A percentile compares a stretch with the other conserved stretches of the same genome.
Conservation (phyloP, 2,329 filamentous ascomycete genomes). For the Colletotrichum phormii region DNA sequence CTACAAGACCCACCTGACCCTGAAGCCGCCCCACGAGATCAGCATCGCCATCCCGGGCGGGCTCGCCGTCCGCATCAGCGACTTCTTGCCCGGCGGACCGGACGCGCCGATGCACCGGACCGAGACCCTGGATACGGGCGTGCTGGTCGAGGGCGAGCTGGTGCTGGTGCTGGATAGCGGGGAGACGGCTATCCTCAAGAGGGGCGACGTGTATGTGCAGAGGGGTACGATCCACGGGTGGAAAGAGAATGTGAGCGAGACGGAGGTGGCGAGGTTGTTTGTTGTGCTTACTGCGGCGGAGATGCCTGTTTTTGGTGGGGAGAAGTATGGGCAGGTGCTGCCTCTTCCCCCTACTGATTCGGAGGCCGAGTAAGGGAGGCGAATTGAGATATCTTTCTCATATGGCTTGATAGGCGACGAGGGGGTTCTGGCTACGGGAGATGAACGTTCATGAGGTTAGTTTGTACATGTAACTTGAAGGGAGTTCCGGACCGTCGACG, state of each 20-base stretch:
- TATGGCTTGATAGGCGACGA: background rate
- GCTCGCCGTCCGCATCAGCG: slow-evolving; percentile 58
- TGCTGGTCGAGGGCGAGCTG: slow-evolving; percentile 65
- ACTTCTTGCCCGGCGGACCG: slow-evolving; percentile 52
- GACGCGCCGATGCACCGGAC: slow-evolving; percentile 62
- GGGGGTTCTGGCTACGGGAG: no score
- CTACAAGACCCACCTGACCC: slow-evolving; percentile 39
- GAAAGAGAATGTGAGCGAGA: slow-evolving; percentile 56
- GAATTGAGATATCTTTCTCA: background rate
- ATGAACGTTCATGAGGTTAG: no score
- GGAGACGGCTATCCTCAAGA: slow-evolving; percentile 55
- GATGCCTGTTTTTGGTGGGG: slow-evolving; percentile 2
- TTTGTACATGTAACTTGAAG: no score
- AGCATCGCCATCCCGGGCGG: slow-evolving; percentile 48
- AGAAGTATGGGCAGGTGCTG: background rate
- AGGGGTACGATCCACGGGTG: slow-evolving; percentile 66
- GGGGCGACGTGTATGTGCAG: slow-evolving; percentile 67
- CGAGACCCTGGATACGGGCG: slow-evolving; percentile 64
- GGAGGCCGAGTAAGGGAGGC: background rate
- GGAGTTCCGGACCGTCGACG: no score
- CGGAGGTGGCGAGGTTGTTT: slow-evolving; percentile 56
- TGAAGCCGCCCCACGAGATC: slow-evolving; percentile 30
- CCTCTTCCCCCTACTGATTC: background rate
- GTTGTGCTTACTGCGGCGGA: slow-evolving; percentile 8
- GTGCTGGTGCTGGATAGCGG: slow-evolving; percentile 65